Percentiles rank a stretch among this genome's conserved stretches.
These are phyloP conservation scores for Aspergillus carlsbadensis DNA, from an alignment of 495 filamentous ascomycete species.

Conservation along the genomic window DNA sequence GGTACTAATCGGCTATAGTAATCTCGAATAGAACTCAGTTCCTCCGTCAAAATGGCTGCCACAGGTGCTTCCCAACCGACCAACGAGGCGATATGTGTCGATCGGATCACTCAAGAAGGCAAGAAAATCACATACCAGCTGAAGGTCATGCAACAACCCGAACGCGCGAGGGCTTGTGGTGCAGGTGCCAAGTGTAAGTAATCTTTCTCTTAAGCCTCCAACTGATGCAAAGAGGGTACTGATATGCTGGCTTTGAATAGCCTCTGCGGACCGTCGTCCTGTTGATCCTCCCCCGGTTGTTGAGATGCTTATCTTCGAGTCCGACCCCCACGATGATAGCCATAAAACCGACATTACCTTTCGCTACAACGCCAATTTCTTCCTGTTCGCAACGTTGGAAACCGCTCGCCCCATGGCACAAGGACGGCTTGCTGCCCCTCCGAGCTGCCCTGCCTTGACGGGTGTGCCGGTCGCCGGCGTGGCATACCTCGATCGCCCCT, in stretches of 20 bases:
- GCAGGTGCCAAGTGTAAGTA: slow-evolving; percentile 89
- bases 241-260: slow-evolving; percentile 41
- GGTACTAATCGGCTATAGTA: slow-evolving; percentile 1
- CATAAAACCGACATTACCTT: slow-evolving; percentile 78
- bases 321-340: slow-evolving; percentile 54
- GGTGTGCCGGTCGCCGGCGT: slow-evolving; percentile 96
- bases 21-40: background rate
- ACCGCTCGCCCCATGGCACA: slow-evolving; percentile 83
- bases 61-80: slow-evolving; percentile 34
- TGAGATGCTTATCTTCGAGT: slow-evolving; percentile 85
- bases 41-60: slow-evolving; percentile 29
- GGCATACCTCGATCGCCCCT: slow-evolving; percentile 91
- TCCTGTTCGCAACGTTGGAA: slow-evolving; percentile 91
- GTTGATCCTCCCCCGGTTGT: slow-evolving; percentile 97
- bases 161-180: slow-evolving; percentile 94
- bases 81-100: slow-evolving; percentile 61
- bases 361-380: slow-evolving; percentile 94
- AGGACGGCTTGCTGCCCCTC: slow-evolving; percentile 65
- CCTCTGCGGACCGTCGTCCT: slow-evolving; percentile 91
- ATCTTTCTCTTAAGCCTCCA: background rate
- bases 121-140: slow-evolving; percentile 78
- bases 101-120: slow-evolving; percentile 74
- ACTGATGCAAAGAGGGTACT: background rate
- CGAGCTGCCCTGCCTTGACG: slow-evolving; percentile 80
- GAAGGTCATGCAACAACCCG: slow-evolving; percentile 89